Percentiles rank a stretch among this genome's conserved stretches.
Evolutionary conservation across 2,329 filamentous ascomycete species (phyloP).

Genomic region (Pestalotiopsis sp.): DNA sequence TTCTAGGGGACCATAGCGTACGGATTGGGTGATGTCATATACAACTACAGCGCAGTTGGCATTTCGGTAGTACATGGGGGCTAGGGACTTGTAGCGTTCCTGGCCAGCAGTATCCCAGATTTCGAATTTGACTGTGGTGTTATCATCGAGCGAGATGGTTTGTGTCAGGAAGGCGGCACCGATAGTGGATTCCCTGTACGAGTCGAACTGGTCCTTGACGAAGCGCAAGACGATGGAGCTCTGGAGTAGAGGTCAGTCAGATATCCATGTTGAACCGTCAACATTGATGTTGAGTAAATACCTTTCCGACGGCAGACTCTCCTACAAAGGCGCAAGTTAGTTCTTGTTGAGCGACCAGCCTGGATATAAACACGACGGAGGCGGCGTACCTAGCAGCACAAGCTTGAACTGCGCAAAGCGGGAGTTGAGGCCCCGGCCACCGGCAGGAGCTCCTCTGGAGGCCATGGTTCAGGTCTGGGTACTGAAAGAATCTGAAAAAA

Average conservation of each 20-base stretch:
- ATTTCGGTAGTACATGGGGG: conserved; percentile 99
- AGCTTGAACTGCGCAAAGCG: conserved; percentile 99
- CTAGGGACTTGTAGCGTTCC: conserved; percentile 97
- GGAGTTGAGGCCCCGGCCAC: conserved; percentile 68
- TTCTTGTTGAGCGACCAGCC: conserved; percentile 14
- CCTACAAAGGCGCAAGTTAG: conserved; percentile 60
- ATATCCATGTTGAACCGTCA: background rate
- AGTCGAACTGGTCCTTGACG: conserved; percentile 99
- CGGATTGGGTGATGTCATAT: conserved; percentile 98
- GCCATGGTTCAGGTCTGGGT: conserved; percentile 64
- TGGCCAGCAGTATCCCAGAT: conserved; percentile 99
- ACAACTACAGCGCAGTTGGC: conserved; percentile 99
- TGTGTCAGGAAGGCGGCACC: conserved; percentile 98
- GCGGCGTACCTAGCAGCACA: conserved; percentile 81
- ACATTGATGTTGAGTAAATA: conserved; percentile 37
- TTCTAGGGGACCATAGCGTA: conserved; percentile 51
- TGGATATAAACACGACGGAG: background rate
- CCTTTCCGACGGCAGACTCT: conserved; percentile 99
- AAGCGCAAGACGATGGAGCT: conserved; percentile 98
- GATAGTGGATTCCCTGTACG: conserved; percentile 95
- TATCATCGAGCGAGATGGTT: conserved; percentile 97
- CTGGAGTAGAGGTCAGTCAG: conserved; percentile 45
- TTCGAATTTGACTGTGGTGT: conserved; percentile 98
- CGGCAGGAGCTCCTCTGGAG: conserved; percentile 71
- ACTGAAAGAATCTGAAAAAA: background rate